phyloP scores from a whole-genome alignment of 331 rosid species.

The Malus hybrid region DNA sequence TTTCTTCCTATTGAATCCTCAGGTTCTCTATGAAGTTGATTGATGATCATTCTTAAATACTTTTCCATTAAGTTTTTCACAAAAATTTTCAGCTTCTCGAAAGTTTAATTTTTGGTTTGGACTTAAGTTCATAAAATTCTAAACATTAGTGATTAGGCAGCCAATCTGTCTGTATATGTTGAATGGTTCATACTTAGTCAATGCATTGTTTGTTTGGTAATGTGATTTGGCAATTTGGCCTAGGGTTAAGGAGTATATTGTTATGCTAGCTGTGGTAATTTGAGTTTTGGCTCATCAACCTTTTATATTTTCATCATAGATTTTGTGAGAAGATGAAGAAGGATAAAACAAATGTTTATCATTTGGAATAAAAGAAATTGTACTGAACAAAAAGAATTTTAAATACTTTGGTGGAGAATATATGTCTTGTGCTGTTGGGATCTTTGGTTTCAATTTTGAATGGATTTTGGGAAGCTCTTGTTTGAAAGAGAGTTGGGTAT shows the following conservation, averaged over 20 bases:
- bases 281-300: background rate
- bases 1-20: background rate
- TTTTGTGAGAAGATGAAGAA: background rate
- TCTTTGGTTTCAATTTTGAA: background rate
- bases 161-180: background rate
- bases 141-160: background rate
- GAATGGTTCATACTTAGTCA: background rate
- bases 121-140: background rate
- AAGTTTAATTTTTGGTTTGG: background rate
- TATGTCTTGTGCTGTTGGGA: background rate
- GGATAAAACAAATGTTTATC: background rate
- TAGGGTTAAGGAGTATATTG: background rate
- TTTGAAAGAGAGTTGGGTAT: background rate
- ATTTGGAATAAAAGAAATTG: background rate
- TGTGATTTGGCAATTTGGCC: background rate
- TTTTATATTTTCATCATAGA: background rate
- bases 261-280: background rate
- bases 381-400: background rate
- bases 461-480: background rate
- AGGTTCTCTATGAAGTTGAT: background rate
- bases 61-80: background rate
- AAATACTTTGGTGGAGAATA: background rate
- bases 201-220: background rate
- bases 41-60: background rate
- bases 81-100: background rate